A percentile compares a stretch with the other conserved stretches of the same genome.
Evolutionary conservation across 306 rosid genomes (phyloP).

Genomic region (Astragalus glycyphyllos): DNA sequence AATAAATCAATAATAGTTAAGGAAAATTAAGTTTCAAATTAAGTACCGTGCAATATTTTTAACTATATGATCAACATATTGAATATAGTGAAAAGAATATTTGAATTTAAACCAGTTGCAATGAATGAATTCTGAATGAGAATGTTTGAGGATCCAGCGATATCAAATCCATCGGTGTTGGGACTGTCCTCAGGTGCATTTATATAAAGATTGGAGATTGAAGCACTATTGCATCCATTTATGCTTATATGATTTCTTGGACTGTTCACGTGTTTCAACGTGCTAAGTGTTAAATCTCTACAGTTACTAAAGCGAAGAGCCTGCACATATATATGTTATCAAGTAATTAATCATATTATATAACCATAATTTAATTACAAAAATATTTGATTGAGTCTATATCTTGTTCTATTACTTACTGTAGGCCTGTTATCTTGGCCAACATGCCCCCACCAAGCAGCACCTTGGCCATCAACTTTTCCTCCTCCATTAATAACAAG

Average conservation of each 20-base stretch:
- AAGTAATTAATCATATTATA: background rate
- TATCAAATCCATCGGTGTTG: conserved; percentile 64
- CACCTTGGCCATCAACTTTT: conserved; percentile 55
- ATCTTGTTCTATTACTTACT: conserved; percentile 32
- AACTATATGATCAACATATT: too few species aligned
- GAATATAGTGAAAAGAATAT: too few species aligned
- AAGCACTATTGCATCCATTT: background rate
- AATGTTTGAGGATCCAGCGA: conserved; percentile 40
- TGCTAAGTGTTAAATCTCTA: conserved; percentile 30
- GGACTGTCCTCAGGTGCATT: conserved; percentile 59
- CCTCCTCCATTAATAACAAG: conserved; percentile 53
- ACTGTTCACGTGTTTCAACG: conserved; percentile 39
- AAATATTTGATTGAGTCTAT: too few species aligned
- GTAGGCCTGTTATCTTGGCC: conserved; percentile 13
- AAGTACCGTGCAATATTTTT: too few species aligned
- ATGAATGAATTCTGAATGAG: conserved; percentile 21
- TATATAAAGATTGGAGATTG: conserved; percentile 36
- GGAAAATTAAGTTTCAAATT: background rate
- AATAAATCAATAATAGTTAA: background rate
- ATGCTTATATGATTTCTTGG: conserved; percentile 51
- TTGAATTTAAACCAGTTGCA: conserved; percentile 42
- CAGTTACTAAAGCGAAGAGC: conserved; percentile 41
- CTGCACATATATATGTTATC: conserved; percentile 26
- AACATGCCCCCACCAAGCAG: conserved; percentile 51
- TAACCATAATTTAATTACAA: too few species aligned